phyloP scores from a whole-genome alignment of 1,284 basidiomycete genomes.

The Xerocomus amazonicus region DNA sequence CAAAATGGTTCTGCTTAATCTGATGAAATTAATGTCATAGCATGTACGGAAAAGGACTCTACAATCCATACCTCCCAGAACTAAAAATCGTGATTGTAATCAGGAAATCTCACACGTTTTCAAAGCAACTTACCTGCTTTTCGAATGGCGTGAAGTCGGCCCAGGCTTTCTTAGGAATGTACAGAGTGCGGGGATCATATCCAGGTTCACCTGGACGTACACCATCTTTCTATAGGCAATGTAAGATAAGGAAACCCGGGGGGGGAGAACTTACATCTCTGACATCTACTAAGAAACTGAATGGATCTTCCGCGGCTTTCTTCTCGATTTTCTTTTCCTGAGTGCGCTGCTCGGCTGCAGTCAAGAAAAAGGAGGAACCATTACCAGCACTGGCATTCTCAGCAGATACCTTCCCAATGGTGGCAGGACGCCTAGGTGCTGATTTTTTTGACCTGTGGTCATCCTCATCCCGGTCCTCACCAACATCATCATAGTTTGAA shows the following conservation, averaged over 20 bases:
- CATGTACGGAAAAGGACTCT: neutral
- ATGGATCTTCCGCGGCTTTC: slow-evolving; percentile 78
- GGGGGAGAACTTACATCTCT: slow-evolving; percentile 56
- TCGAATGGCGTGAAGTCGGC: slow-evolving; percentile 92
- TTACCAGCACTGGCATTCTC: slow-evolving; percentile 20
- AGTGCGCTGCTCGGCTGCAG: slow-evolving; percentile 80
- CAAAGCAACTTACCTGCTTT: slow-evolving; percentile 59
- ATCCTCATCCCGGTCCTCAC: slow-evolving; percentile 34
- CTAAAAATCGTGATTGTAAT: slow-evolving; percentile 34
- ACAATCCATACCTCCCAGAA: slow-evolving; percentile 75
- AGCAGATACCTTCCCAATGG: slow-evolving; percentile 25
- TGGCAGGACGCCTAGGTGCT: slow-evolving; percentile 23
- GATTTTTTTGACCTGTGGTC: slow-evolving; percentile 38
- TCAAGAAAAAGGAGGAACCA: slow-evolving; percentile 58
- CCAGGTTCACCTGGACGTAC: slow-evolving; percentile 76
- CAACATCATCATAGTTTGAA: slow-evolving; percentile 28
- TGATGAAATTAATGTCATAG: slow-evolving; percentile 20
- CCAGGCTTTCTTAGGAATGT: slow-evolving; percentile 81
- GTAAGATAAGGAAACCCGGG: neutral
- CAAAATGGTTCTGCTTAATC: slow-evolving; percentile 94
- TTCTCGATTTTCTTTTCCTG: slow-evolving; percentile 80
- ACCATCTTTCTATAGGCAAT: slow-evolving; percentile 68
- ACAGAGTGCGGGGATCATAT: slow-evolving; percentile 92
- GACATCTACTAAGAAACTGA: slow-evolving; percentile 75
- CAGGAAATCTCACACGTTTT: neutral